Evolutionary conservation across 2,329 filamentous ascomycete genomes (phyloP).

Genomic region (Stromatinia cepivora): DNA sequence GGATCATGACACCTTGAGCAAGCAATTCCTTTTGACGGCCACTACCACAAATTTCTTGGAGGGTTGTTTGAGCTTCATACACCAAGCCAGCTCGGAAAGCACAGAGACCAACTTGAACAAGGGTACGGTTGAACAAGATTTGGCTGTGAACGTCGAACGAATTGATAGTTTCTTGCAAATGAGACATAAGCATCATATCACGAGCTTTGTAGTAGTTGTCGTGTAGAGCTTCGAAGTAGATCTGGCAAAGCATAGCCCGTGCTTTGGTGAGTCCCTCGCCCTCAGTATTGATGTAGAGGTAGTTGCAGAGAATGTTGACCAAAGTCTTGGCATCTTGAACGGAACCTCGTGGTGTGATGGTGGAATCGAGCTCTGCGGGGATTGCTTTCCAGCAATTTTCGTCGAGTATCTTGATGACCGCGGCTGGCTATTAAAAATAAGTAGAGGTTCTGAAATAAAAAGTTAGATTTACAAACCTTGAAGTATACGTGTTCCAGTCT

Average conservation of each 20-base stretch:
- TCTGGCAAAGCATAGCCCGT: conserved; percentile 95
- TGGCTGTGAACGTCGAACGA: conserved; percentile 97
- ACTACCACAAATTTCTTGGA: conserved; percentile 97
- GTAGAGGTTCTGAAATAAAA: conserved; percentile 25
- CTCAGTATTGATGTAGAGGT: conserved; percentile 91
- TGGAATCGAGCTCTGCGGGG: conserved; percentile 68
- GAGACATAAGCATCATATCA: conserved; percentile 99
- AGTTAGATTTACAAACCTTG: conserved; percentile 61
- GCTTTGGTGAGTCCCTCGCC: conserved; percentile 80
- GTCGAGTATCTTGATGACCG: conserved; percentile 91
- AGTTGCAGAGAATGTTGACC: conserved; percentile 86
- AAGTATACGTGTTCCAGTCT: conserved; percentile 98
- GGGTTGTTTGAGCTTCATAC: conserved; percentile 95
- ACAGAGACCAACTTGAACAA: conserved; percentile 96
- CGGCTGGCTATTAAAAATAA: conserved; percentile 61
- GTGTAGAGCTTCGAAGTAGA: conserved; percentile 96
- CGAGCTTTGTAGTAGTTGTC: conserved; percentile 97
- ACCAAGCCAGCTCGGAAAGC: conserved; percentile 96
- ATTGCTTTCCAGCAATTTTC: conserved; percentile 89
- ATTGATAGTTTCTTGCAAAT: conserved; percentile 94
- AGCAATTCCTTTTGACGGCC: conserved; percentile 97
- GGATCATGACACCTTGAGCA: conserved; percentile 97
- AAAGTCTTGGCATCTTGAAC: conserved; percentile 70
- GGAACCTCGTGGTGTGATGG: conserved; percentile 72
- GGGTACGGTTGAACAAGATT: conserved; percentile 96